Conservation (phyloP, 164 flowering plant genomes). For the Berberis vulgaris region DNA sequence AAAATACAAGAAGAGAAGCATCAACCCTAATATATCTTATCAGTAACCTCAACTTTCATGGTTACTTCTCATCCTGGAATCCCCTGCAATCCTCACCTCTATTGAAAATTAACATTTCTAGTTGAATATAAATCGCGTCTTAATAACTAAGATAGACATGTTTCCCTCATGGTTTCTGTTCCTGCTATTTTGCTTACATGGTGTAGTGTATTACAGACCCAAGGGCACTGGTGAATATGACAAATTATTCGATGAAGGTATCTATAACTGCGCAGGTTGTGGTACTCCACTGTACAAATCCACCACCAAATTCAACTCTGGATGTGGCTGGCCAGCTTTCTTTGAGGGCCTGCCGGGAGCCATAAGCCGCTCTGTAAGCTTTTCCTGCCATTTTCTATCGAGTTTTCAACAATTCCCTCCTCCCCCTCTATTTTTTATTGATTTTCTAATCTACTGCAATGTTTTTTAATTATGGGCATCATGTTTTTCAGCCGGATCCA, state of each 20-base stretch:
- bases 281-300: constrained; percentile 65
- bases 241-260: constrained; percentile 59
- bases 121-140: too few relatives aligned
- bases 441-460: neutral
- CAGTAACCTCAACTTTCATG: too few relatives aligned
- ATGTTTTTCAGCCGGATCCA: constrained; percentile 56
- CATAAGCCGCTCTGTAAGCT: constrained; percentile 53
- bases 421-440: neutral
- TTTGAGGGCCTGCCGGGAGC: constrained; percentile 85
- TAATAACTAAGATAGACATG: too few relatives aligned
- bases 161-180: neutral
- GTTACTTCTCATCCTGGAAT: too few relatives aligned
- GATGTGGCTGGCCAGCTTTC: constrained; percentile 96
- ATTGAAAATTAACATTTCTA: too few relatives aligned
- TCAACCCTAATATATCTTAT: too few relatives aligned
- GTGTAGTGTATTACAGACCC: constrained; percentile 26
- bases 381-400: neutral
- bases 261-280: constrained; percentile 71
- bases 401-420: too few relatives aligned
- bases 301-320: constrained; percentile 66
- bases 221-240: constrained; percentile 69
- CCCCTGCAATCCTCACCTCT: too few relatives aligned
- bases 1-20: too few relatives aligned
- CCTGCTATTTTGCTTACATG: neutral
- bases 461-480: neutral